These are phyloP conservation scores for Aethionema arabicum DNA, from an alignment of 345 rosid species.

Conservation along the genomic window DNA sequence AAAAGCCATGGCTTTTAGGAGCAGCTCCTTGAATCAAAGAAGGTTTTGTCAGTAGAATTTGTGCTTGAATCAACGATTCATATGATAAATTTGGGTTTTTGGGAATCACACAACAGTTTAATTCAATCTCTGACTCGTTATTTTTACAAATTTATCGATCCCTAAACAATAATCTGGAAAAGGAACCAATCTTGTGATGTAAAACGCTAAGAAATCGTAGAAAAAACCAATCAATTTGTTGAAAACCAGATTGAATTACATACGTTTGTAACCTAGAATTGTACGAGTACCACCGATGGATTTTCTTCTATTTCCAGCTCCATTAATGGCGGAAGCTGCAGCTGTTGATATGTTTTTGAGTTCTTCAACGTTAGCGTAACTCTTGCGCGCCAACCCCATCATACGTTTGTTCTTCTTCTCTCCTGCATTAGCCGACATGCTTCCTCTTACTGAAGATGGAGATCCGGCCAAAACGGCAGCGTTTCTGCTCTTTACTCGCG, in stretches of 20 bases:
- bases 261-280: constrained; percentile 49
- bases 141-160: too few relatives aligned
- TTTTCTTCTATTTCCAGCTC: constrained; percentile 38
- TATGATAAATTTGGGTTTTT: constrained; percentile 11
- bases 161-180: too few relatives aligned
- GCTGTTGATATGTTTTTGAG: constrained; percentile 56
- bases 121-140: background rate
- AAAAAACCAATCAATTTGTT: background rate
- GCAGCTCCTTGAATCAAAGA: background rate
- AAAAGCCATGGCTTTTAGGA: constrained; percentile 5
- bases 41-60: constrained; percentile 9
- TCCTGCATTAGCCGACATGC: constrained; percentile 62
- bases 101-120: background rate
- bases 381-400: constrained; percentile 51
- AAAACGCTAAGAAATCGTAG: background rate
- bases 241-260: constrained; percentile 17
- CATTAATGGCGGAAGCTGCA: constrained; percentile 54
- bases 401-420: constrained; percentile 51
- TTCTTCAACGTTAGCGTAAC: constrained; percentile 67
- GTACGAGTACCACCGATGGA: constrained; percentile 34
- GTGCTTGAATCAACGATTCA: constrained; percentile 2
- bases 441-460: constrained; percentile 43
- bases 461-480: constrained; percentile 38
- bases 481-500: constrained; percentile 39
- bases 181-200: too few relatives aligned